These are phyloP conservation scores for Naganishia vaughanmartiniae DNA, from an alignment of 768 basidiomycete genomes.

Conservation along the genomic window DNA sequence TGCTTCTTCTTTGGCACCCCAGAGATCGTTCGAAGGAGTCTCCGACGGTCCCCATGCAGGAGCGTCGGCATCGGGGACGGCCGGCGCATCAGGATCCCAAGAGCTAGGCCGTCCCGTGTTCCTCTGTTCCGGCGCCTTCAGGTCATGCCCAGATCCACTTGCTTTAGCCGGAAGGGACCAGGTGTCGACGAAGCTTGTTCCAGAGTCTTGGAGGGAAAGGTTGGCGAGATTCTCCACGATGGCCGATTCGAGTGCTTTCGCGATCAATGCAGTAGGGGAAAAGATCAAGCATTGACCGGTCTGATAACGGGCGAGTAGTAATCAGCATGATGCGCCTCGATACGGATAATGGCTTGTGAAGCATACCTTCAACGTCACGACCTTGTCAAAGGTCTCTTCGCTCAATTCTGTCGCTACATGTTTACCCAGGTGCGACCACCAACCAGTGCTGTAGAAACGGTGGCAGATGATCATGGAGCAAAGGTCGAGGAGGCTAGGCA, in stretches of 20 bases:
- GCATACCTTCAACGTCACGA: constrained; percentile 29
- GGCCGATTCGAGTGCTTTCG: not conserved
- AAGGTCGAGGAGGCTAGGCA: constrained; percentile 22
- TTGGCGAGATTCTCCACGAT: not conserved
- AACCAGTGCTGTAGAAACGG: constrained; percentile 30
- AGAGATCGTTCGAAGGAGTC: too few species aligned
- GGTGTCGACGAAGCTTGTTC: not conserved
- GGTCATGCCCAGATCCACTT: not conserved
- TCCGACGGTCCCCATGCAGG: not conserved
- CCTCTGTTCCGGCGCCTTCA: not conserved
- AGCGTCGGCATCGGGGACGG: not conserved
- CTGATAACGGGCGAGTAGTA: not conserved
- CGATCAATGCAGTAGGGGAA: constrained; percentile 28
- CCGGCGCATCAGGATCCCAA: constrained; percentile 1
- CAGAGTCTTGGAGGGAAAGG: not conserved
- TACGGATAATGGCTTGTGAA: not conserved
- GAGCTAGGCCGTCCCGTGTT: not conserved
- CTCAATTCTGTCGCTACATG: constrained; percentile 27
- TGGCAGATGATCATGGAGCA: constrained; percentile 31
- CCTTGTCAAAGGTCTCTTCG: constrained; percentile 27
- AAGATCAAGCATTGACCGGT: constrained; percentile 28
- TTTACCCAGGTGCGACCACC: constrained; percentile 24
- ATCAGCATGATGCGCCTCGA: not conserved
- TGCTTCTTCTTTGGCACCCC: not conserved
- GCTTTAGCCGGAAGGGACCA: not conserved